Percentiles rank a stretch among this genome's conserved stretches.
Conservation (phyloP, 2,329 filamentous ascomycete species). For the Geosmithia flava region DNA sequence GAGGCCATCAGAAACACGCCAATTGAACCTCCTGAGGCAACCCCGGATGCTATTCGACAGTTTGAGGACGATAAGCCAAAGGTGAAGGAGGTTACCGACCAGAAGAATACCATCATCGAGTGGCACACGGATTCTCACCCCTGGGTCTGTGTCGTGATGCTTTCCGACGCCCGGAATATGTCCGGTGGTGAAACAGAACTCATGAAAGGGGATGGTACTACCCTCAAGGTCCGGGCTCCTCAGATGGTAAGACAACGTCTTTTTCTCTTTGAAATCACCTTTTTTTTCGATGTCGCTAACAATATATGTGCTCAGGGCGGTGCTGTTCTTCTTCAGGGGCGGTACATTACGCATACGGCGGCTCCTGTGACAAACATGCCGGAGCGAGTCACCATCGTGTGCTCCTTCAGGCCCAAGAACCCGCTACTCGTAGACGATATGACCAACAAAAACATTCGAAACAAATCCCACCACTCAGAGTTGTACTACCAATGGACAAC, state of each 20-base stretch:
- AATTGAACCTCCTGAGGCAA: slow-evolving; percentile 12
- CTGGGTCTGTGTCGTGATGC: slow-evolving; percentile 39
- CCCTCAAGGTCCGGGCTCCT: slow-evolving; percentile 11
- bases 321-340: slow-evolving; percentile 29
- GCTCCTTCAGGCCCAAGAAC: slow-evolving; percentile 26
- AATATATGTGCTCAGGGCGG: slow-evolving; percentile 15
- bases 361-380: slow-evolving; percentile 23
- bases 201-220: slow-evolving; percentile 10
- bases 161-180: slow-evolving; percentile 33
- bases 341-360: slow-evolving; percentile 31
- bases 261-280: too few species aligned
- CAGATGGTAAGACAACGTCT: slow-evolving; percentile 7
- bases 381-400: slow-evolving; percentile 33
- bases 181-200: slow-evolving; percentile 23
- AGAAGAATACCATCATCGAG: slow-evolving; percentile 10
- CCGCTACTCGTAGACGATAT: slow-evolving; percentile 25
- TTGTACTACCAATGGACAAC: slow-evolving; percentile 16
- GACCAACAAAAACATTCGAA: slow-evolving; percentile 16
- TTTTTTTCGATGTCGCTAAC: background rate
- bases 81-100: slow-evolving; percentile 7
- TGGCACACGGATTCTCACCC: slow-evolving; percentile 40
- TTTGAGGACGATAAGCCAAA: slow-evolving; percentile 7
- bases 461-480: slow-evolving; percentile 12
- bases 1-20: slow-evolving; percentile 12
- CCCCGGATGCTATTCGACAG: slow-evolving; percentile 5